Evolutionary conservation across 2,329 filamentous ascomycete species (phyloP), one percentile per base, ranked within the genome.

Genomic region (Colletotrichum sublineola): DNA sequence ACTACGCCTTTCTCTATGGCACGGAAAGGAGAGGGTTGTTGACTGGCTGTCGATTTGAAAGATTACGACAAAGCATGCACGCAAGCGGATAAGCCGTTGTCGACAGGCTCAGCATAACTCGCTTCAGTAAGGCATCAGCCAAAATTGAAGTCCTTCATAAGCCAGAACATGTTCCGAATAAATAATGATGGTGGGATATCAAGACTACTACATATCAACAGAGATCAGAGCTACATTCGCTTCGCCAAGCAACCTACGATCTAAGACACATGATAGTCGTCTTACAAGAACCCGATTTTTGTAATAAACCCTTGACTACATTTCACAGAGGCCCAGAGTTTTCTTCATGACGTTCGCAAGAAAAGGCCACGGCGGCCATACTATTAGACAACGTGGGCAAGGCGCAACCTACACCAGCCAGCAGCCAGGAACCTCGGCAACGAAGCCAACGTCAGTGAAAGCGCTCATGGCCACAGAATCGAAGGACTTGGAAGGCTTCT

Each of bases 401-500:
- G 20, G 36, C 33, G 1, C 55, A 40, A 5, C 36, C 6, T 6
- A 24, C n/a, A 18, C 12, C 36, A 40, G 12, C 3, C 33, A 57
- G 36, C 55, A 24, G 29, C 5, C n/a, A 24, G n/a, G 6, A 29
- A 36, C n/a, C 33, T 40, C 5, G n/a, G 24, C 6, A 63, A 40
- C 61, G 15, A 29, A n/a, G 15, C n/a, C 61, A 31, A n/a, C 12
- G n/a, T 29, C 61, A n/a, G 36, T 36, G 20, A 63, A 38, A 52
- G 36, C n/a, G 31, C 15, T 63, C 15, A 50, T 50, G 33, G 36
- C 61, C 18, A 40, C 52, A n/a, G 46, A 63, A 15, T 12, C 38
- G 46, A 33, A 57, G 29, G 63, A 66, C 14, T 31, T 75, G 40
- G 33, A 50, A 29, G 62, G 31, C 5, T 74, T 74, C 44, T 18